phyloP scores from a whole-genome alignment of 371 early-diverging fungal species.

The Syncephalastrum contaminatum region DNA sequence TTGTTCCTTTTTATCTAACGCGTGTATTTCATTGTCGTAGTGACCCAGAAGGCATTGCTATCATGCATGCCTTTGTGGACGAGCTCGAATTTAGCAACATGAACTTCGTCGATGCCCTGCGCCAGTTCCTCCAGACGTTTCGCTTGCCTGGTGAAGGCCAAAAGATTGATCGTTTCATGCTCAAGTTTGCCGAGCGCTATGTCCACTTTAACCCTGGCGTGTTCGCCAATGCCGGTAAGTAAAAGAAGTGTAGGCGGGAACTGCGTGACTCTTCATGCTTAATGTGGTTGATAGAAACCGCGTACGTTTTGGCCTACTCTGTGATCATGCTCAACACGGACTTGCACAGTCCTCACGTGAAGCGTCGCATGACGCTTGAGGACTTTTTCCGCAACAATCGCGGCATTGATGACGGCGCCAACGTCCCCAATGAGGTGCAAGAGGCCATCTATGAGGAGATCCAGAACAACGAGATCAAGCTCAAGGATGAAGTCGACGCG shows the following conservation, averaged over 20 bases:
- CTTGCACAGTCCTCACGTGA: conserved; percentile 89
- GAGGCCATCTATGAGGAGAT: conserved; percentile 84
- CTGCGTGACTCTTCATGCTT: background rate
- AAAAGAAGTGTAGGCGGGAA: background rate
- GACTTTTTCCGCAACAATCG: conserved; percentile 96
- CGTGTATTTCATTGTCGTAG: conserved; percentile 12
- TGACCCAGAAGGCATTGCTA: conserved; percentile 82
- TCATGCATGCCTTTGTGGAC: conserved; percentile 96
- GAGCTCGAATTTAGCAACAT: conserved; percentile 80
- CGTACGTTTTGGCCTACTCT: conserved; percentile 93
- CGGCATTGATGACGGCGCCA: conserved; percentile 86
- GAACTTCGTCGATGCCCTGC: conserved; percentile 82
- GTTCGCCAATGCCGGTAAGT: conserved; percentile 70
- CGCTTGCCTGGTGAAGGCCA: conserved; percentile 97
- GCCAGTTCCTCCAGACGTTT: conserved; percentile 92
- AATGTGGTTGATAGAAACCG: conserved; percentile 60
- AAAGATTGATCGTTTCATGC: conserved; percentile 97
- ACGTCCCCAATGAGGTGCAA: conserved; percentile 71
- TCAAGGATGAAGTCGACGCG: conserved; percentile 81
- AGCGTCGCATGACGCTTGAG: conserved; percentile 86
- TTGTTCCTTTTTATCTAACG: background rate
- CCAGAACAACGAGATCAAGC: conserved; percentile 80
- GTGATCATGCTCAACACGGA: conserved; percentile 97
- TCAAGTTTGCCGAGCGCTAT: conserved; percentile 95
- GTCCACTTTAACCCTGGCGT: conserved; percentile 71